Evolutionary conservation across 176 grass and related monocot genomes (phyloP).

Genomic region (Ensete glaucum): DNA sequence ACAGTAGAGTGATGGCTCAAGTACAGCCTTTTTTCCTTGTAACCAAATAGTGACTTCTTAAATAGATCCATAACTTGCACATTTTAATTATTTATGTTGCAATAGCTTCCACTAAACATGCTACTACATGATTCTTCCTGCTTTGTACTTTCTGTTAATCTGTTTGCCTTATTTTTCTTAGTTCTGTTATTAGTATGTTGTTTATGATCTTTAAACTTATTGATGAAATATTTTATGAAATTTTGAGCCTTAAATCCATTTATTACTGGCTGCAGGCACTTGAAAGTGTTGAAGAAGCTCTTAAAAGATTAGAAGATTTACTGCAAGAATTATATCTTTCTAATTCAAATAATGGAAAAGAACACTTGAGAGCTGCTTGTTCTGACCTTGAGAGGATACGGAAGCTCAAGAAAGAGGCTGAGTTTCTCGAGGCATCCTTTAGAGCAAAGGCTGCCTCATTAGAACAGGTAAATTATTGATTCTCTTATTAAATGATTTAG

Average conservation of each 20-base stretch:
- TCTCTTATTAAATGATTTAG: conserved; percentile 8
- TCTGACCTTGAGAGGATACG: conserved; percentile 95
- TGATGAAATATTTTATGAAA: neutral
- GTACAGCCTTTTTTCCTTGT: too few species aligned
- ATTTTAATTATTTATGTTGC: neutral
- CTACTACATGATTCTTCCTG: neutral
- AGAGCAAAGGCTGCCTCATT: conserved; percentile 70
- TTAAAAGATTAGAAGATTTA: conserved; percentile 87
- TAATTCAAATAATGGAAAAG: conserved; percentile 73
- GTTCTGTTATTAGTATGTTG: neutral
- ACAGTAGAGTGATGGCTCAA: too few species aligned
- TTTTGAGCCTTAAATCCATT: neutral
- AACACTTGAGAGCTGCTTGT: conserved; percentile 82
- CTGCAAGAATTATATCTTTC: conserved; percentile 90
- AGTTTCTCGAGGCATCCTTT: conserved; percentile 96
- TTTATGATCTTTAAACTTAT: neutral
- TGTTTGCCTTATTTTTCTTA: neutral
- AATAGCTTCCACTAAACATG: neutral
- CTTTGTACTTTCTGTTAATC: neutral
- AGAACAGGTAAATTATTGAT: conserved; percentile 36
- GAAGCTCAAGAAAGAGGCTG: conserved; percentile 96
- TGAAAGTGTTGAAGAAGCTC: conserved; percentile 92
- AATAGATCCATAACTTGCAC: neutral
- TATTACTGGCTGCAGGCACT: conserved; percentile 64
- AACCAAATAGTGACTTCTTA: too few species aligned